Percentiles rank a stretch among this genome's conserved stretches.
phyloP scores from a whole-genome alignment of 1,139 yeast genomes.

The Hemisphaericaspora lyxosophila region DNA sequence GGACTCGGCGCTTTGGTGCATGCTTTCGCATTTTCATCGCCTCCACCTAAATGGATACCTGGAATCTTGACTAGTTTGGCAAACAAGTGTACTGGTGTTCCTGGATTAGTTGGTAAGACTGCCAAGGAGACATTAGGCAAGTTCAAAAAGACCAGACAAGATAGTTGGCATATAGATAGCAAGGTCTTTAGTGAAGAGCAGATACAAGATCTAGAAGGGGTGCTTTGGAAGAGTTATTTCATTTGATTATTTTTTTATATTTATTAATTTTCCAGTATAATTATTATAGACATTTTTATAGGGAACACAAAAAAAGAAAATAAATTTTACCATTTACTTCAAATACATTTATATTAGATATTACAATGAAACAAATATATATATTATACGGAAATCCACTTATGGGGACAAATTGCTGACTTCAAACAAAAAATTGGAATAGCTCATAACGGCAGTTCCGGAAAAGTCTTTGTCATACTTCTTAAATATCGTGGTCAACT shows the following conservation, averaged over 20 bases:
- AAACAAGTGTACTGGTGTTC: slow-evolving; percentile 63
- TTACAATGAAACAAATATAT: too few species aligned
- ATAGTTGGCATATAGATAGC: slow-evolving; percentile 94
- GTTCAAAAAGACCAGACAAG: slow-evolving; percentile 90
- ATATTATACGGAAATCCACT: too few species aligned
- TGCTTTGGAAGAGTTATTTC: slow-evolving; percentile 88
- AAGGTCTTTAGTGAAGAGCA: slow-evolving; percentile 74
- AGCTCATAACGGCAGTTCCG: slow-evolving; percentile 75
- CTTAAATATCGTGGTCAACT: slow-evolving; percentile 76
- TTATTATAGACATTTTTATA: background rate
- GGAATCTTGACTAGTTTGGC: slow-evolving; percentile 68
- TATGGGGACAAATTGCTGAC: slow-evolving; percentile 37
- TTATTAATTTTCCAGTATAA: background rate
- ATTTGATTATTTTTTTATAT: slow-evolving; percentile 47
- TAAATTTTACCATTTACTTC: too few species aligned
- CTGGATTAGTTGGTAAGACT: slow-evolving; percentile 79
- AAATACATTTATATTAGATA: background rate
- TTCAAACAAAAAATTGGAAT: slow-evolving; percentile 75
- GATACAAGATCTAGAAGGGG: slow-evolving; percentile 91
- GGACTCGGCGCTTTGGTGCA: slow-evolving; percentile 87
- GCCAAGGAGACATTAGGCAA: slow-evolving; percentile 81
- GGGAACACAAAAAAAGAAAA: too few species aligned
- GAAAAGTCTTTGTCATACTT: slow-evolving; percentile 73
- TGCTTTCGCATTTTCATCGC: slow-evolving; percentile 89
- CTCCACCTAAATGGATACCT: slow-evolving; percentile 93